Conservation (phyloP, 177 flowering plant genomes). For the Vitis hybrid region DNA sequence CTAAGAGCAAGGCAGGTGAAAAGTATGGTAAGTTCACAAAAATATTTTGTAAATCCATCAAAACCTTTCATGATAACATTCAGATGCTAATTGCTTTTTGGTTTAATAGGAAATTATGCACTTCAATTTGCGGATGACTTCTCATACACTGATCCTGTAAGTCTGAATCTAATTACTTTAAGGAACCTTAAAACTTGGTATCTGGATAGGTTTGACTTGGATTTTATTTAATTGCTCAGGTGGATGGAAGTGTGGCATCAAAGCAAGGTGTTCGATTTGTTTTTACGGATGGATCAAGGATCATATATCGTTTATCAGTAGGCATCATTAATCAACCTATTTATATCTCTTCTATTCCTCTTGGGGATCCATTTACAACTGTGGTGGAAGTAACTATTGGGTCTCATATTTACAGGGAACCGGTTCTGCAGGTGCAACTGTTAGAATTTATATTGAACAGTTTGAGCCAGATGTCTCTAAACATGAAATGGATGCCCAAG, state of each 20-base stretch:
- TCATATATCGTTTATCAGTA: slow-evolving; percentile 93
- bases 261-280: slow-evolving; percentile 98
- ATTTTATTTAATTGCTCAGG: slow-evolving; percentile 42
- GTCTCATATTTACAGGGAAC: slow-evolving; percentile 65
- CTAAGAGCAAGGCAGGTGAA: slow-evolving; percentile 78
- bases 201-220: background rate
- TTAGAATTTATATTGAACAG: slow-evolving; percentile 88
- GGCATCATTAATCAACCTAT: slow-evolving; percentile 5
- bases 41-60: background rate
- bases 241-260: slow-evolving; percentile 87
- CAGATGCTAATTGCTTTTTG: slow-evolving; percentile 15
- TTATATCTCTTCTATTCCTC: background rate
- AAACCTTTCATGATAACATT: background rate
- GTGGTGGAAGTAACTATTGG: background rate
- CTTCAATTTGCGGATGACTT: slow-evolving; percentile 97
- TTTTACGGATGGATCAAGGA: slow-evolving; percentile 94
- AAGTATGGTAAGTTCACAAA: slow-evolving; percentile 60
- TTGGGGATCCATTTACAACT: background rate
- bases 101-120: slow-evolving; percentile 55
- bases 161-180: slow-evolving; percentile 21
- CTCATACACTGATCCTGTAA: slow-evolving; percentile 90
- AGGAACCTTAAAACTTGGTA: background rate
- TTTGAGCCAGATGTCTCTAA: slow-evolving; percentile 86
- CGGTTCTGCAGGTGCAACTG: slow-evolving; percentile 97
- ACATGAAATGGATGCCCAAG: slow-evolving; percentile 88